These are phyloP conservation scores for Solidago caesia DNA, from an alignment of 129 eudicot genomes.

Conservation along the genomic window DNA sequence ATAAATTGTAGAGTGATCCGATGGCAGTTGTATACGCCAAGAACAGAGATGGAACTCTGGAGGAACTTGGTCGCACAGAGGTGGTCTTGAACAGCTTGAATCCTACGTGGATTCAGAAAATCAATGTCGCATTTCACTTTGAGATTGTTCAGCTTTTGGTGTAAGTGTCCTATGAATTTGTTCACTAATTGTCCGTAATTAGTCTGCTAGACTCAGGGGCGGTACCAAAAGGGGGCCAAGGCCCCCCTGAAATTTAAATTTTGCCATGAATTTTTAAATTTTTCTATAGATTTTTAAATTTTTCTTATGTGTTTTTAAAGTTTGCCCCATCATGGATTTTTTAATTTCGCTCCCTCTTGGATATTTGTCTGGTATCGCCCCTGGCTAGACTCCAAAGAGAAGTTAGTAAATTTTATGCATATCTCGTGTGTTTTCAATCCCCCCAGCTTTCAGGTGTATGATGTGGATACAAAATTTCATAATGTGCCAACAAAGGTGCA, in stretches of 20 bases:
- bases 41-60: slow-evolving; percentile 64
- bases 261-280: too few species aligned
- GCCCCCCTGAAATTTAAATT: too few species aligned
- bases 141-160: slow-evolving; percentile 81
- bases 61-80: slow-evolving; percentile 95
- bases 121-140: slow-evolving; percentile 69
- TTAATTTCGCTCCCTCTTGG: too few species aligned
- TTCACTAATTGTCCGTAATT: slow-evolving; percentile 3
- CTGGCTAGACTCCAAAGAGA: background rate
- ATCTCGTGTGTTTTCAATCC: slow-evolving; percentile 17
- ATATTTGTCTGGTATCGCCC: too few species aligned
- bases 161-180: slow-evolving; percentile 44
- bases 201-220: background rate
- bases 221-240: too few species aligned
- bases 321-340: too few species aligned
- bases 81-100: slow-evolving; percentile 86
- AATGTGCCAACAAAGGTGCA: slow-evolving; percentile 75
- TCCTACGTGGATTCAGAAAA: slow-evolving; percentile 85
- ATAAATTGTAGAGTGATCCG: slow-evolving; percentile 79
- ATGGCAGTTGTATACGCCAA: slow-evolving; percentile 73
- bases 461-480: slow-evolving; percentile 86
- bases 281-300: too few species aligned
- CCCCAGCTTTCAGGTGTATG: slow-evolving; percentile 84
- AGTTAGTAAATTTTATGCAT: slow-evolving; percentile 8
- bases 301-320: too few species aligned